phyloP scores from a whole-genome alignment of 2,329 filamentous ascomycete genomes.

The Neonectria coccinea region DNA sequence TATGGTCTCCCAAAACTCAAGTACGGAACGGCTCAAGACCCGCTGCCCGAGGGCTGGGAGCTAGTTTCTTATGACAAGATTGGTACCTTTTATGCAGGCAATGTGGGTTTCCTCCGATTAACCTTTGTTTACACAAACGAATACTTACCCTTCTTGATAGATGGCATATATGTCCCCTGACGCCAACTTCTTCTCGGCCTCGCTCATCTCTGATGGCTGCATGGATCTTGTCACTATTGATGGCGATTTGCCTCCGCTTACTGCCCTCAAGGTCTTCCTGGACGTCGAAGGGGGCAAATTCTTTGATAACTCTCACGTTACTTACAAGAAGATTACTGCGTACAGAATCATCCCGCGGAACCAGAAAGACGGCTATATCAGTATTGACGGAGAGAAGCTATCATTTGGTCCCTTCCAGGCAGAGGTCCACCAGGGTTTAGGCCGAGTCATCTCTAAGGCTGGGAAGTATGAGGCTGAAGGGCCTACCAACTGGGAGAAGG shows the following conservation, averaged over 20 bases:
- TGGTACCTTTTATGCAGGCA: conserved; percentile 94
- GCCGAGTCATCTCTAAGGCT: conserved; percentile 83
- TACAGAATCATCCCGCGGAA: conserved; percentile 85
- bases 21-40: conserved; percentile 84
- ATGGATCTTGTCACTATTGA: conserved; percentile 87
- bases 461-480: conserved; percentile 77
- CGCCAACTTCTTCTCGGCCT: conserved; percentile 86
- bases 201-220: conserved; percentile 84
- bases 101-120: conserved; percentile 63
- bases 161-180: conserved; percentile 93
- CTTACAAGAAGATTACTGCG: conserved; percentile 86
- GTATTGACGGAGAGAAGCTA: conserved; percentile 90
- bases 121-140: background rate
- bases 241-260: conserved; percentile 76
- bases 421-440: conserved; percentile 85
- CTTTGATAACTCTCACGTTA: conserved; percentile 82
- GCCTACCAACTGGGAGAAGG: conserved; percentile 63
- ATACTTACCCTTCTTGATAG: conserved; percentile 52
- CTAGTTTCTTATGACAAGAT: conserved; percentile 79
- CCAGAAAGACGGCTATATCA: conserved; percentile 83
- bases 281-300: conserved; percentile 79
- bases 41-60: conserved; percentile 82
- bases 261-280: conserved; percentile 76
- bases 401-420: conserved; percentile 92
- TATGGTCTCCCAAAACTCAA: conserved; percentile 76